Conservation (phyloP, 2,329 filamentous ascomycete genomes). For the Macrophomina pseudophaseolina region DNA sequence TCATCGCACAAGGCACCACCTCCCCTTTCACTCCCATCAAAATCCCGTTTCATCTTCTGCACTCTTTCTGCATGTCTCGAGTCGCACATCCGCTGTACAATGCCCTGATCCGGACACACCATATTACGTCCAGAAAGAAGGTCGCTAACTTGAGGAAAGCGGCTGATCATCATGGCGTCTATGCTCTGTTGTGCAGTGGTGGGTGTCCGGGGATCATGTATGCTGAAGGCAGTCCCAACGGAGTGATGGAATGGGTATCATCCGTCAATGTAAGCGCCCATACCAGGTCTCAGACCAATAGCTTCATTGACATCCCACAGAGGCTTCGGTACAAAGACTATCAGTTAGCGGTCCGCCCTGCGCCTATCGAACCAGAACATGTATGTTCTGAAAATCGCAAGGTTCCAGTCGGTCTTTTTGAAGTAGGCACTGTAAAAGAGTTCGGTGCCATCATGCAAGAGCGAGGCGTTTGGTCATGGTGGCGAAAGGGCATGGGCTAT, state of each 20-base stretch:
- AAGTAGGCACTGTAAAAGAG: conserved; percentile 67
- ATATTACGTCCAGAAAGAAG: conserved; percentile 82
- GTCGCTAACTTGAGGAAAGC: conserved; percentile 67
- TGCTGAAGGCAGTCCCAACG: conserved; percentile 65
- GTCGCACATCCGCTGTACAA: conserved; percentile 46
- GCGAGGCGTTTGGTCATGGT: conserved; percentile 67
- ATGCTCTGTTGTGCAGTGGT: conserved; percentile 69
- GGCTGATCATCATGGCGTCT: conserved; percentile 64
- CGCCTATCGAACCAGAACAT: conserved; percentile 36
- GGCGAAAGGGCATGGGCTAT: conserved; percentile 70
- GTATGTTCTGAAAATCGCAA: conserved; percentile 26
- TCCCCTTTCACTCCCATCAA: background rate
- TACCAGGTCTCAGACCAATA: background rate
- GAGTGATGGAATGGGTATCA: conserved; percentile 67
- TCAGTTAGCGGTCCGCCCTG: conserved; percentile 64
- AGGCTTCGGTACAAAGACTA: conserved; percentile 74
- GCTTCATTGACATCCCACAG: conserved; percentile 30
- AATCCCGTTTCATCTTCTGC: background rate
- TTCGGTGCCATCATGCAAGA: conserved; percentile 67
- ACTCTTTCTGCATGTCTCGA: conserved; percentile 25
- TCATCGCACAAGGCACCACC: background rate
- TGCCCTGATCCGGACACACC: conserved; percentile 76
- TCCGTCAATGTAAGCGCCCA: conserved; percentile 58
- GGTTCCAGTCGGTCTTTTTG: conserved; percentile 50
- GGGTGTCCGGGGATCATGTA: conserved; percentile 80